Evolutionary conservation across 75 land plant species (phyloP).

Genomic region (Sequoiadendron giganteum): DNA sequence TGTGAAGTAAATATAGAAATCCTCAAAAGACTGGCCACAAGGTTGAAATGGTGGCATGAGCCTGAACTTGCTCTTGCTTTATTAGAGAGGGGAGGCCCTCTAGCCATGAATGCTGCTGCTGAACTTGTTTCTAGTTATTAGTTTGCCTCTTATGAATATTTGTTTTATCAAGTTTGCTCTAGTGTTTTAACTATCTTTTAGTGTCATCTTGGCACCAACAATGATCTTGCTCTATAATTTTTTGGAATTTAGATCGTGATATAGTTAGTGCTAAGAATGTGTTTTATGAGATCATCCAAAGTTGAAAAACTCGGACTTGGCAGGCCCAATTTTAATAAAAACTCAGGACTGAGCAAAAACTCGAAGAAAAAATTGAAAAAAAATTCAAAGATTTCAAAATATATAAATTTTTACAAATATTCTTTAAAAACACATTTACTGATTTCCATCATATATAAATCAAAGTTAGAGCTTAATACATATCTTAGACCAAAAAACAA

Average conservation of each 20-base stretch:
- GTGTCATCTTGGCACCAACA: neutral
- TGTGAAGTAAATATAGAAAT: conserved; percentile 63
- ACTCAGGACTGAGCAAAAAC: too few species aligned
- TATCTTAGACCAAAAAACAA: too few species aligned
- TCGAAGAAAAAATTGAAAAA: too few species aligned
- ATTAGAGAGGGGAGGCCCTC: conserved; percentile 61
- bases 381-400: too few species aligned
- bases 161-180: neutral
- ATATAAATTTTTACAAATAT: too few species aligned
- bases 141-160: neutral
- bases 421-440: too few species aligned
- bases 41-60: conserved; percentile 81
- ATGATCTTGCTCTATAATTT: neutral
- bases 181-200: neutral
- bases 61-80: conserved; percentile 74
- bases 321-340: too few species aligned
- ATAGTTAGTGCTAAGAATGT: neutral
- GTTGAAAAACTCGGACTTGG: too few species aligned
- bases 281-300: neutral
- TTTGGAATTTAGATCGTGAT: neutral
- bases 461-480: too few species aligned
- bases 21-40: conserved; percentile 59
- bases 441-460: too few species aligned
- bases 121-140: conserved; percentile 45
- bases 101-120: conserved; percentile 80